Base-by-base conservation (phyloP, 345 rosid species). In the Reutealis trisperma region DNA sequence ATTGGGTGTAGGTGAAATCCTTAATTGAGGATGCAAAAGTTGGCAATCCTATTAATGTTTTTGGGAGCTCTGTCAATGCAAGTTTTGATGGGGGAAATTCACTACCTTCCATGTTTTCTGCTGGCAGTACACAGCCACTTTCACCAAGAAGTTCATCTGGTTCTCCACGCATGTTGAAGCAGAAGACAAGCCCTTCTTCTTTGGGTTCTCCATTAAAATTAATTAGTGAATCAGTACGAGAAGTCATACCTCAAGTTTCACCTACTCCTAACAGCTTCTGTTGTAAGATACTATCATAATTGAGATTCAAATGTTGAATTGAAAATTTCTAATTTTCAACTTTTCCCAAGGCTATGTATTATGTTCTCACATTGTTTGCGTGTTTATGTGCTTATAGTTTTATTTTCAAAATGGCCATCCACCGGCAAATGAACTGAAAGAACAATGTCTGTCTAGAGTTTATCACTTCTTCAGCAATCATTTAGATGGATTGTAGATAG, bases 131-230 rank as follows among this genome's bases (percentile, higher is more conserved):
- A n/a, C 84, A 81, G 42, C 84, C 84, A 6, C 72, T 82, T 55
- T 82, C 81, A n/a, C 84, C 84, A 13, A 74, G 79, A 73, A 78
- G 84, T 75, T 62, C 75, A 5, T 74, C 79, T n/a, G 78, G 81
- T 49, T 82, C 84, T 69, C 84, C 84, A 42, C 81, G 77, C 67
- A 34, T 27, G 30, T 71, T 72, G 25, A 82, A 78, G 70, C 84
- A 74, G 51, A 82, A 75, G 69, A 64, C 72, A 18, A 75, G 84
- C 18, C 81, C 73, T 22, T 82, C 81, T 7, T 78, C 74, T 44
- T 37, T 71, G 54, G 22, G 70, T 58, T 77, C 81, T 70, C 81
- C 79, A 7, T 65, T 74, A 61, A 82, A 82, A 74, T 75, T 74
- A 15, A 62, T 64, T 27, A 71, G 61, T 21, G 84, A 74, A 67